Percentiles rank a stretch among this genome's conserved stretches.
Evolutionary conservation across 2,329 filamentous ascomycete genomes (phyloP).

Genomic region (Fusarium pseudoanthophilum): DNA sequence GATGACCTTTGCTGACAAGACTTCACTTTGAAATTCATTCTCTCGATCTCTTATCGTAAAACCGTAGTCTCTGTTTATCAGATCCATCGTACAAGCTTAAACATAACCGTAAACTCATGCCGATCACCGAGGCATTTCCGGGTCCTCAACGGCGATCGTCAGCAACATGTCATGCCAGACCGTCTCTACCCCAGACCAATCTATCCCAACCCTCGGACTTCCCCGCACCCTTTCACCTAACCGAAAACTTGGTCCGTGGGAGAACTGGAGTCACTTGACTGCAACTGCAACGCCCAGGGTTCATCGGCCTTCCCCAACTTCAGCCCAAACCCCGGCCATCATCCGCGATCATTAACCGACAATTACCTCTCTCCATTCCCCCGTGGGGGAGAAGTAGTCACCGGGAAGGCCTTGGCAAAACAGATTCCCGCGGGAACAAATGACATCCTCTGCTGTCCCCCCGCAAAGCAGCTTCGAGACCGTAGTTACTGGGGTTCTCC

Average conservation of each 20-base stretch:
- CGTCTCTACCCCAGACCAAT: neutral
- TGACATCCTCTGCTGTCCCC: neutral
- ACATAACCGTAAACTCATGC: neutral
- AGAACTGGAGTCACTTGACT: neutral
- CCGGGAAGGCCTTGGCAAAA: neutral
- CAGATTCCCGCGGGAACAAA: conserved; percentile 1
- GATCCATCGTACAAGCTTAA: neutral
- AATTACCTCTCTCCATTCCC: neutral
- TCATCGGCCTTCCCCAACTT: neutral
- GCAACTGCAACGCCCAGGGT: neutral
- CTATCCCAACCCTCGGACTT: neutral
- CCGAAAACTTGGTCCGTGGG: neutral
- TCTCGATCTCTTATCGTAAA: neutral
- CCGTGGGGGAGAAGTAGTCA: neutral
- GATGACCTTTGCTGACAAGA: too few species aligned
- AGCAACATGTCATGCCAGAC: neutral
- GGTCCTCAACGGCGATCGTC: neutral
- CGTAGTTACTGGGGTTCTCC: neutral
- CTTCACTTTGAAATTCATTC: rapidly evolving
- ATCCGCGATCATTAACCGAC: neutral
- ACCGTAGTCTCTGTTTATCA: neutral
- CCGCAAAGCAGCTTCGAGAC: neutral
- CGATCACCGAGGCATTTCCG: neutral
- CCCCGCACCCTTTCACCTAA: neutral
- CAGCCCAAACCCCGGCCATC: neutral